Conservation (phyloP, 2,329 filamentous ascomycete genomes). For the Fusarium denticulatum region DNA sequence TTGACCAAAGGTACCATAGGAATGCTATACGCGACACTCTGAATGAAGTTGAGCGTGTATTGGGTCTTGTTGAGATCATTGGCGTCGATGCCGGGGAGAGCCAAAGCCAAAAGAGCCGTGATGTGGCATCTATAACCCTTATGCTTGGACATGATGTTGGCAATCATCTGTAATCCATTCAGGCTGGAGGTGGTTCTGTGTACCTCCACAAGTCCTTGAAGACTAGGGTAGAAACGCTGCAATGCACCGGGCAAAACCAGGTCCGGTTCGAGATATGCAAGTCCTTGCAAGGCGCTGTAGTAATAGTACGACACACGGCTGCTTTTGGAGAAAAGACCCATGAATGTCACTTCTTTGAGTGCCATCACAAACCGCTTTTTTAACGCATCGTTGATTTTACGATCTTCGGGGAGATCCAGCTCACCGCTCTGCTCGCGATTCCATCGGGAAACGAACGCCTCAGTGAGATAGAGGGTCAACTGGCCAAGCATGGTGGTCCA, state of each 20-base stretch:
- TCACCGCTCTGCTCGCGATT: conserved; percentile 94
- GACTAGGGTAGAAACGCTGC: conserved; percentile 94
- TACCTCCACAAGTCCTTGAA: conserved; percentile 96
- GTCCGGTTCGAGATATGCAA: conserved; percentile 90
- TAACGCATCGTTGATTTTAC: conserved; percentile 81
- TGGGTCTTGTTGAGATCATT: conserved; percentile 98
- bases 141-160: conserved; percentile 88
- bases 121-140: conserved; percentile 98
- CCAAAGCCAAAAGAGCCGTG: conserved; percentile 90
- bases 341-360: conserved; percentile 92
- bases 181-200: conserved; percentile 95
- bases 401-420: conserved; percentile 83
- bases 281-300: conserved; percentile 85
- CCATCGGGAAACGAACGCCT: conserved; percentile 98
- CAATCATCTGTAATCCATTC: conserved; percentile 89
- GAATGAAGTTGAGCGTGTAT: conserved; percentile 93
- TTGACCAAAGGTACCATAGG: conserved; percentile 80
- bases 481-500: conserved; percentile 94
- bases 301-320: conserved; percentile 91
- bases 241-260: conserved; percentile 92
- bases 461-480: conserved; percentile 89
- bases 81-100: conserved; percentile 94
- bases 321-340: conserved; percentile 98
- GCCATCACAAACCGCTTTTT: conserved; percentile 90
- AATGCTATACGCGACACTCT: conserved; percentile 95